Evolutionary conservation across 257 asterid genomes (phyloP), one percentile per base, ranked within the genome.

Genomic region (Przewalskia tangutica): DNA sequence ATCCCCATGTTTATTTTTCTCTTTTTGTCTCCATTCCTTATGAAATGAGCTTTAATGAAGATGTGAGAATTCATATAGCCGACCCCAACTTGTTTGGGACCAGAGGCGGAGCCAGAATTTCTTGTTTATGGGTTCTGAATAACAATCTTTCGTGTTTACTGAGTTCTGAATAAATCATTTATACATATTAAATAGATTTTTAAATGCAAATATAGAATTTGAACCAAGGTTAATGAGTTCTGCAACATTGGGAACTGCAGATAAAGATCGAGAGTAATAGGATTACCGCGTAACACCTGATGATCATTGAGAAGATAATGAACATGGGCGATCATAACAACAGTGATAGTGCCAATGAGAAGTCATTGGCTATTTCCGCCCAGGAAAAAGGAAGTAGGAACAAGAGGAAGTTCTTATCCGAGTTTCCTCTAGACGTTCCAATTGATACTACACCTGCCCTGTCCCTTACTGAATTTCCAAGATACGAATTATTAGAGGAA

Each of bases 351-450:
- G 78, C 85, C 79, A 58, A 20, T 81, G 90, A 89, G 50, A 83
- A 83, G 68, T 51, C 68, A 42, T 65, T 85, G 8, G 48, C 83
- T 58, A 85, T 58, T 81, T 78, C 80, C 62, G 80, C 84, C 68
- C 82, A 46, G 48, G 91, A 84, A 81, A 89, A 89, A 77, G 93
- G 89, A 81, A 86, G 91, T 71, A 85, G 95, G 86, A 93, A 93
- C 81, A 94, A 94, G 86, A 85, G 97, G 89, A 94, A 93, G 79
- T 90, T 82, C 84, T 54, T 91, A 58, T 48, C 93, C n/a, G 97
- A 92, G 68, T 81, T 77, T 73, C 82, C 92, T 0, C 36, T 80
- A 11, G 90, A 90, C 50, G 50, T 77, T 42, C 84, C 88, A 8
- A 77, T 77, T 7, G 89, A 88, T 58, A 79, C 82, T 58, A 79